Conservation (phyloP, 805 yeast species). For the Zygosaccharomyces siamensis region DNA sequence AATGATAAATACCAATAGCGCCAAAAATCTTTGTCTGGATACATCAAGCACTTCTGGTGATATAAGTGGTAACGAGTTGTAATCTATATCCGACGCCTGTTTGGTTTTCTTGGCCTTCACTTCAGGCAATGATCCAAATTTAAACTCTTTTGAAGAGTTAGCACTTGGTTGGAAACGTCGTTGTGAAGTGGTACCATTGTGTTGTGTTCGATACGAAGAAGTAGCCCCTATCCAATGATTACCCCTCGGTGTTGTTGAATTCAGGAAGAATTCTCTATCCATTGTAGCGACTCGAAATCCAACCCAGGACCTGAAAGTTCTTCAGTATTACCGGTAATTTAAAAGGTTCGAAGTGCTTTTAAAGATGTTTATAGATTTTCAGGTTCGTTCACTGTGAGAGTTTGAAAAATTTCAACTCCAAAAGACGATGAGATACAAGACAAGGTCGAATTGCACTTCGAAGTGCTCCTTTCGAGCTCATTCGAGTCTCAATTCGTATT, state of each 20-base stretch:
- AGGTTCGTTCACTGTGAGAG: conserved; percentile 2
- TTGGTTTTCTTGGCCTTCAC: conserved; percentile 3
- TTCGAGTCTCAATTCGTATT: not conserved
- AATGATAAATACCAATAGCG: conserved; percentile 59
- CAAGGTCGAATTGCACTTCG: not conserved
- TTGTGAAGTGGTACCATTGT: conserved; percentile 6
- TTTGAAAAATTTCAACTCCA: not conserved
- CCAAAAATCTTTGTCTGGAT: conserved; percentile 69
- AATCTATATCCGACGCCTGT: not conserved
- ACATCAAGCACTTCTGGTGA: conserved; percentile 64
- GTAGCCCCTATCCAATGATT: conserved; percentile 30
- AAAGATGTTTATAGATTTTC: conserved; percentile 5
- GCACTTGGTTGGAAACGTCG: conserved; percentile 16
- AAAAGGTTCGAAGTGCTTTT: conserved; percentile 1
- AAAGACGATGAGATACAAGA: not conserved
- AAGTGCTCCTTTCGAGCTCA: not conserved
- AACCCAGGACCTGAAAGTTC: not conserved
- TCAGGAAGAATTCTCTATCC: conserved; percentile 14
- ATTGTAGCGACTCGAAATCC: conserved; percentile 5
- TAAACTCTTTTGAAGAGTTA: not conserved
- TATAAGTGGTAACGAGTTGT: conserved; percentile 42
- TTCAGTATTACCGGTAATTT: not conserved
- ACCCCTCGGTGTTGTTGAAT: conserved; percentile 28
- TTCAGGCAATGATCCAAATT: conserved; percentile 1
- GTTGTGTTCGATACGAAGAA: conserved; percentile 11